These are phyloP conservation scores for Pseudocercospora cruenta DNA, from an alignment of 2,329 filamentous ascomycete species.

Conservation along the genomic window DNA sequence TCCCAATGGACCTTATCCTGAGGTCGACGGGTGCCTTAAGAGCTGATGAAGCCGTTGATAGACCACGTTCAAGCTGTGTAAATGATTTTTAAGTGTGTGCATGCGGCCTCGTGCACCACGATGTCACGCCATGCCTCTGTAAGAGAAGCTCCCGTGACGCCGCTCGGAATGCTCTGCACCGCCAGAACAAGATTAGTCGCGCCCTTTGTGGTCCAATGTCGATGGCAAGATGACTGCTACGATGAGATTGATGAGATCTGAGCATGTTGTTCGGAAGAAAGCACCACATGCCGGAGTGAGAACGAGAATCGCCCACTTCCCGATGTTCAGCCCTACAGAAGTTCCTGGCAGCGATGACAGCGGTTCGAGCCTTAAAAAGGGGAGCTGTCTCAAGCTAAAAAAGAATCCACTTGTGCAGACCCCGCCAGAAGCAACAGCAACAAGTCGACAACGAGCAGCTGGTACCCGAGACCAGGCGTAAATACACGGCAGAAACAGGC, in stretches of 20 bases:
- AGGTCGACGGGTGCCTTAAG: background rate
- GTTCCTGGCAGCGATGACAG: background rate
- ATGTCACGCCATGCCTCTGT: background rate
- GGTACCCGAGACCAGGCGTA: background rate
- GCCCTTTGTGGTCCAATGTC: background rate
- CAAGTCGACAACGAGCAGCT: background rate
- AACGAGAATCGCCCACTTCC: background rate
- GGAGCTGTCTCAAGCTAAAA: constrained; percentile 1
- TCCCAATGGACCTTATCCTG: background rate
- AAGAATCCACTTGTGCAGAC: constrained; percentile 2
- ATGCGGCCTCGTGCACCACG: background rate
- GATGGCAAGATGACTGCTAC: background rate
- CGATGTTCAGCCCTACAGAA: constrained; percentile 1
- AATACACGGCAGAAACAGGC: background rate
- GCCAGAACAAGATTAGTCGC: background rate
- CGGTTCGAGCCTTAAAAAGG: background rate
- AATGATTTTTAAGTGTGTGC: background rate
- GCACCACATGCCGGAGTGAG: background rate
- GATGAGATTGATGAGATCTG: background rate
- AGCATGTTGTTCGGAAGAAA: background rate
- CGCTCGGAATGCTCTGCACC: background rate
- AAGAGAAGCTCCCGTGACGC: background rate
- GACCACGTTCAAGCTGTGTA: background rate
- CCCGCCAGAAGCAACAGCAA: background rate
- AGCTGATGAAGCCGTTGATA: no score